Percentiles rank a stretch among this genome's conserved stretches.
These are phyloP conservation scores for Ogataea siamensis DNA, from an alignment of 805 yeast genomes.

Conservation along the genomic window DNA sequence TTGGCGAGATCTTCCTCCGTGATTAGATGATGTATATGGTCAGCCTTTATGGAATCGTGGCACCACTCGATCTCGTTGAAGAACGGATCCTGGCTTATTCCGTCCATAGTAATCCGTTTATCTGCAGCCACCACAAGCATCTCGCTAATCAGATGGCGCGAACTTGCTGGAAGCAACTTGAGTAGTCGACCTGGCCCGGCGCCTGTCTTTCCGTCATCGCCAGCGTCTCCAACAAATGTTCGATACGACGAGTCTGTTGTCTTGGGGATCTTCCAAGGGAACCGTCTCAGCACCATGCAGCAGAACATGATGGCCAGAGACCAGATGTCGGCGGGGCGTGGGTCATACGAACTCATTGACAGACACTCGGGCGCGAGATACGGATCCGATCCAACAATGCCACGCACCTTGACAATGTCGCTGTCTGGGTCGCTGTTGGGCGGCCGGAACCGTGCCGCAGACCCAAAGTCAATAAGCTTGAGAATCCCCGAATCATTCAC, in stretches of 20 bases:
- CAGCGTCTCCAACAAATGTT: conserved; percentile 46
- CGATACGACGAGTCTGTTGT: conserved; percentile 69
- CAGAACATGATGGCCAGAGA: conserved; percentile 88
- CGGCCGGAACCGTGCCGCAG: conserved; percentile 67
- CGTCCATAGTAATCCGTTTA: conserved; percentile 57
- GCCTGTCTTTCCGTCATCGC: conserved; percentile 27
- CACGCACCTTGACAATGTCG: conserved; percentile 61
- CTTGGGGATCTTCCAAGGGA: conserved; percentile 97
- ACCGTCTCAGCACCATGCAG: conserved; percentile 81
- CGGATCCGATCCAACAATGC: conserved; percentile 95
- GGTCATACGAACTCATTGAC: conserved; percentile 58
- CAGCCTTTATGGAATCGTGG: conserved; percentile 32
- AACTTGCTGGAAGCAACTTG: conserved; percentile 64
- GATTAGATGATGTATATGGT: conserved; percentile 65
- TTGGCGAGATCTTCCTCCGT: conserved; percentile 60
- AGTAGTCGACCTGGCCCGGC: conserved; percentile 65
- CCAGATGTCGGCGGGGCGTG: conserved; percentile 90
- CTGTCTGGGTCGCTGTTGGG: conserved; percentile 35
- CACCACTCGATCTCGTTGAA: conserved; percentile 57
- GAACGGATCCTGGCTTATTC: conserved; percentile 59
- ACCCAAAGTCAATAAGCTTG: conserved; percentile 90
- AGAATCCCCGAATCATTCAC: conserved; percentile 71
- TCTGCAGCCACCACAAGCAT: conserved; percentile 66
- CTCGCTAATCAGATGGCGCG: conserved; percentile 56
- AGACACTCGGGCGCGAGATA: conserved; percentile 93